Percentiles rank a stretch among this genome's conserved stretches.
These are phyloP conservation scores for Fusarium brachygibbosum DNA, from an alignment of 2,329 filamentous ascomycete species.

Conservation along the genomic window DNA sequence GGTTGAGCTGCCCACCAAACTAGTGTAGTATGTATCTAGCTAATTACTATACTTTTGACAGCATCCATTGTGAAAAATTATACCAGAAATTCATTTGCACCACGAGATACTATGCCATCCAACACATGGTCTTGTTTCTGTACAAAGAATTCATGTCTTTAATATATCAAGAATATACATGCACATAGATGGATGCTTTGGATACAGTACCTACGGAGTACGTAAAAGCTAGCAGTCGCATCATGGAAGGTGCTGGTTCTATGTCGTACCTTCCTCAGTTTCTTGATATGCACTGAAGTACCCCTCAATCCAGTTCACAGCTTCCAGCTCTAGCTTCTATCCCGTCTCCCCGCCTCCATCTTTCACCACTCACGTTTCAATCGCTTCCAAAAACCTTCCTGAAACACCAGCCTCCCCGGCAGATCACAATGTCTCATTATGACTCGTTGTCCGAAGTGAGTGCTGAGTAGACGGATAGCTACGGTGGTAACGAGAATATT, in stretches of 20 bases:
- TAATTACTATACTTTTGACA: constrained; percentile 12
- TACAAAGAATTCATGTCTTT: not conserved
- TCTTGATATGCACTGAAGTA: not conserved
- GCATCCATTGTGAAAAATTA: constrained; percentile 6
- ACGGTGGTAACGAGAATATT: constrained; percentile 6
- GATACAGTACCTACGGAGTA: not conserved
- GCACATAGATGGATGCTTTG: not conserved
- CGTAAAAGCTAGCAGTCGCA: not conserved
- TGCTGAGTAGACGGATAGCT: not conserved
- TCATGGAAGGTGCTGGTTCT: not conserved
- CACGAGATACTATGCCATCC: not conserved
- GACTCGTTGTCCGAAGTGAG: constrained; percentile 29
- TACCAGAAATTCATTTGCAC: constrained; percentile 7
- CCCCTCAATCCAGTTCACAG: not conserved
- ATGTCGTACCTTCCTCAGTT: not conserved
- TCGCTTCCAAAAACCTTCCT: constrained; percentile 32
- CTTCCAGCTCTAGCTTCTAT: not conserved
- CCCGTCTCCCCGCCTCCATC: constrained; percentile 1
- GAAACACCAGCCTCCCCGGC: constrained; percentile 34
- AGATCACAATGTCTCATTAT: constrained; percentile 31
- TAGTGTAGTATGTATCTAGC: constrained; percentile 3
- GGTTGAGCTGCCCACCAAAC: constrained; percentile 7
- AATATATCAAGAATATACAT: not conserved
- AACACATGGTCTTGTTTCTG: not conserved
- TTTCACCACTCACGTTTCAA: constrained; percentile 22